Conservation (phyloP, 1,284 basidiomycete genomes). For the Ganoderma sinense region DNA sequence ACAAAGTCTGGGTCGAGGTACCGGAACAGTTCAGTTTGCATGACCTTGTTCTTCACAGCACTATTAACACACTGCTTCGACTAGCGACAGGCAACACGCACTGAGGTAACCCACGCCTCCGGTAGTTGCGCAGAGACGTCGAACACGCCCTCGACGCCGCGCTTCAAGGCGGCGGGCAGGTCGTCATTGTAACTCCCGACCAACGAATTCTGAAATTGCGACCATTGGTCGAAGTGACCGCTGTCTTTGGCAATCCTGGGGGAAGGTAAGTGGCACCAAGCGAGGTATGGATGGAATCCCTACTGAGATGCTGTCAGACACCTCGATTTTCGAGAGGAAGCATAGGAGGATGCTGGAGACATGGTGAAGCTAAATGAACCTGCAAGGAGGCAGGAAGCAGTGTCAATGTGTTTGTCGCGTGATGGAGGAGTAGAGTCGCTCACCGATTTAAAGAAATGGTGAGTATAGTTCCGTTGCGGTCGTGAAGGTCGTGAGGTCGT, state of each 20-base stretch:
- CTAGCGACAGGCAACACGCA: slow-evolving; percentile 19
- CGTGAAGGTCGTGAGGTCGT: slow-evolving; percentile 24
- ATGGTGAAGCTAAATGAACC: slow-evolving; percentile 6
- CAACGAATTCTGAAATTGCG: slow-evolving; percentile 39
- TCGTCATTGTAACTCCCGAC: slow-evolving; percentile 39
- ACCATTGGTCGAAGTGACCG: slow-evolving; percentile 42
- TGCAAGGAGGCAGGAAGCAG: not conserved
- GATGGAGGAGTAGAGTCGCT: slow-evolving; percentile 5
- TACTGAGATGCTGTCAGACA: slow-evolving; percentile 19
- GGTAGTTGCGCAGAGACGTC: slow-evolving; percentile 37
- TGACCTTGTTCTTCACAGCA: not conserved
- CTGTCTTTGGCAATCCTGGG: slow-evolving; percentile 43
- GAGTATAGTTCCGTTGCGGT: slow-evolving; percentile 13
- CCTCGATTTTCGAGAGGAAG: not conserved
- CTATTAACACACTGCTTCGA: not conserved
- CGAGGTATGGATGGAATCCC: not conserved
- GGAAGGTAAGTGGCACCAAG: slow-evolving; percentile 6
- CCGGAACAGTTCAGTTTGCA: slow-evolving; percentile 28
- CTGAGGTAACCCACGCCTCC: slow-evolving; percentile 37
- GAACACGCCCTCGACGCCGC: slow-evolving; percentile 37
- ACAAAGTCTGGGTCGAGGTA: slow-evolving; percentile 44
- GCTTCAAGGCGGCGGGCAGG: slow-evolving; percentile 35
- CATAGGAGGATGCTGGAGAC: not conserved
- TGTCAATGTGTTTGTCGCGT: not conserved
- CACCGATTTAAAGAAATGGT: slow-evolving; percentile 17